Conservation (phyloP, 2,329 filamentous ascomycete species). For the Myotisia sp. region DNA sequence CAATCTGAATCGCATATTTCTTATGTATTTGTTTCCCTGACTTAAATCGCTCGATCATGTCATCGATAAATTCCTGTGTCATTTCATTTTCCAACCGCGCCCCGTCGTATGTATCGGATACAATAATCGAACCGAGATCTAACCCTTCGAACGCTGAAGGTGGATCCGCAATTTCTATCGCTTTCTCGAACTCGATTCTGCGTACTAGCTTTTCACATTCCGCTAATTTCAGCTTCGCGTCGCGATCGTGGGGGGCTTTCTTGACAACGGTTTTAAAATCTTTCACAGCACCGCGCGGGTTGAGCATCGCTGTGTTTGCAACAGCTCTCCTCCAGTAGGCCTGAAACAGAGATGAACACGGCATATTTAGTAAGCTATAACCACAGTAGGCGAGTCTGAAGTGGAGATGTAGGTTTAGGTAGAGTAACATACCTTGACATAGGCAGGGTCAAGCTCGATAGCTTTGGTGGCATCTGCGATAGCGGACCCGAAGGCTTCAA, state of each 20-base stretch:
- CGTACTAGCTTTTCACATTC: conserved; percentile 94
- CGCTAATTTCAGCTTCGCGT: conserved; percentile 76
- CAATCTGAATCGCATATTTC: conserved; percentile 96
- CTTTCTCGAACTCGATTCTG: conserved; percentile 80
- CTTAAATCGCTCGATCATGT: conserved; percentile 95
- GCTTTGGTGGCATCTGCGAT: conserved; percentile 83
- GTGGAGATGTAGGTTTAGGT: neutral
- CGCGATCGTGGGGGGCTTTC: conserved; percentile 75
- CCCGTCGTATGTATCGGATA: conserved; percentile 79
- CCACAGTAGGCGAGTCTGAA: neutral
- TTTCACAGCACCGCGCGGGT: conserved; percentile 71
- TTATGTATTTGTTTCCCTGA: conserved; percentile 84
- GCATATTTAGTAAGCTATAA: too few relatives aligned
- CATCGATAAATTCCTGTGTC: conserved; percentile 92
- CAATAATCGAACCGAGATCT: conserved; percentile 68
- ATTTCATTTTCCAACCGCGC: conserved; percentile 61
- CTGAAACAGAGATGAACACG: conserved; percentile 30
- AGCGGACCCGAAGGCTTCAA: conserved; percentile 87
- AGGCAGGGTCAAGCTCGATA: conserved; percentile 72
- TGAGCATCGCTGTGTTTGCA: conserved; percentile 79
- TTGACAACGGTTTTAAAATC: conserved; percentile 87
- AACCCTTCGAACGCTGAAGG: conserved; percentile 84
- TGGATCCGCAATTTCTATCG: conserved; percentile 84
- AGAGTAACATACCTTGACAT: conserved; percentile 60
- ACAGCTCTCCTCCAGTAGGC: conserved; percentile 90